These are phyloP conservation scores for Tylopilus rubrobrunneus DNA, from an alignment of 768 basidiomycete genomes.

Conservation along the genomic window DNA sequence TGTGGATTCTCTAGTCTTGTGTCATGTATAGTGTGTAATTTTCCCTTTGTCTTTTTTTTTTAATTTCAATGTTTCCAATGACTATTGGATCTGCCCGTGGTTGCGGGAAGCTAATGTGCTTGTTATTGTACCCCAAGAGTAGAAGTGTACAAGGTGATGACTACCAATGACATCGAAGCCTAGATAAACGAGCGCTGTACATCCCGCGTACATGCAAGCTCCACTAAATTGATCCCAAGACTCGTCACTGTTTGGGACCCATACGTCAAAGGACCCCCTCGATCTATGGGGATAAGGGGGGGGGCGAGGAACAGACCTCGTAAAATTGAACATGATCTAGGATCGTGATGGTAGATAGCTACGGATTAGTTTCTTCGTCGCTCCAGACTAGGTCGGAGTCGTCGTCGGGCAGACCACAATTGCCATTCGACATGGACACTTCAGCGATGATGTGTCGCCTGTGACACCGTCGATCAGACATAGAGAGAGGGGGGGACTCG, in stretches of 20 bases:
- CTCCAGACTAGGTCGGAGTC: conserved; percentile 48
- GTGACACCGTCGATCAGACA: neutral
- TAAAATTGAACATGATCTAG: neutral
- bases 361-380: conserved; percentile 40
- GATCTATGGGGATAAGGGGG: neutral
- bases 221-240: neutral
- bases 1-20: neutral
- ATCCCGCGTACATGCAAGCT: neutral
- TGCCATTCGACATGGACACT: conserved; percentile 26
- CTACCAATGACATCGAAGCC: no score
- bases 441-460: conserved; percentile 28
- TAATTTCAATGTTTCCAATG: neutral
- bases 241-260: neutral
- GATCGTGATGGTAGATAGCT: neutral
- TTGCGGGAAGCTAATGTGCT: neutral
- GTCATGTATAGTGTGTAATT: conserved; percentile 19
- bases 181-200: neutral
- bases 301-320: neutral
- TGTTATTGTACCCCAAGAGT: no score
- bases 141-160: neutral
- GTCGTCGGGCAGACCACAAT: conserved; percentile 45
- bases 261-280: neutral
- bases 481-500: neutral
- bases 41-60: conserved; percentile 1
- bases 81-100: neutral